These are phyloP conservation scores for Fusarium sublunatum DNA, from an alignment of 2,329 filamentous ascomycete genomes.

Conservation along the genomic window DNA sequence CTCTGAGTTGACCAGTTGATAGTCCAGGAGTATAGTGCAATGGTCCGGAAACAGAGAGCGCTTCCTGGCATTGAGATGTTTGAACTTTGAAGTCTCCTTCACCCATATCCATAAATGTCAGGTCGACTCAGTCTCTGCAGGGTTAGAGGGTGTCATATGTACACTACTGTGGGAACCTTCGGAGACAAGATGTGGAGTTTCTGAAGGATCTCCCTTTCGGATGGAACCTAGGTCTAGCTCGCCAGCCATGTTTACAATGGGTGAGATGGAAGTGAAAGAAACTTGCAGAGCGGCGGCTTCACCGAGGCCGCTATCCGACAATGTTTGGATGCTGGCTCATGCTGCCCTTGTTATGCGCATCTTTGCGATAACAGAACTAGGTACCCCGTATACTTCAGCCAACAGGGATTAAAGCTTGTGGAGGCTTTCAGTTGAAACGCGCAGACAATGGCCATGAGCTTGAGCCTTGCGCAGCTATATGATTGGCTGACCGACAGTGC, in stretches of 20 bases:
- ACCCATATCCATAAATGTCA: no score
- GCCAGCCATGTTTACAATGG: background rate
- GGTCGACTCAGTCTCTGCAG: background rate
- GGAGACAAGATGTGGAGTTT: conserved; percentile 30
- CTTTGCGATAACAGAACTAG: no score
- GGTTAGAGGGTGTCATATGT: conserved; percentile 27
- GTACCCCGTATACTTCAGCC: background rate
- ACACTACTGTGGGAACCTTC: conserved; percentile 16
- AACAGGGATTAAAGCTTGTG: background rate
- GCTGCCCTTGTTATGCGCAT: no score
- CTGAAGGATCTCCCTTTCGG: conserved; percentile 22
- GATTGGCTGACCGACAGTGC: conserved; percentile 20
- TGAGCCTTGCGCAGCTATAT: conserved; percentile 17
- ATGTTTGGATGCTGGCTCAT: background rate
- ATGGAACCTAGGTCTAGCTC: conserved; percentile 17
- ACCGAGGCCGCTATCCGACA: conserved; percentile 7
- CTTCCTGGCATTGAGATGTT: conserved; percentile 41
- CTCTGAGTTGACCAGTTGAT: background rate
- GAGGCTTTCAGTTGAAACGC: background rate
- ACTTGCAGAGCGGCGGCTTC: conserved; percentile 6
- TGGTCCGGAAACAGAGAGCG: conserved; percentile 40
- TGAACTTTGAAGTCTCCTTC: conserved; percentile 3
- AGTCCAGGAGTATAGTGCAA: background rate
- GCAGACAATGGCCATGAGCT: conserved; percentile 6
- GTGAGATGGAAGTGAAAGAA: background rate